phyloP scores from a whole-genome alignment of 345 rosid species.

The Bruguiera gymnorhiza region DNA sequence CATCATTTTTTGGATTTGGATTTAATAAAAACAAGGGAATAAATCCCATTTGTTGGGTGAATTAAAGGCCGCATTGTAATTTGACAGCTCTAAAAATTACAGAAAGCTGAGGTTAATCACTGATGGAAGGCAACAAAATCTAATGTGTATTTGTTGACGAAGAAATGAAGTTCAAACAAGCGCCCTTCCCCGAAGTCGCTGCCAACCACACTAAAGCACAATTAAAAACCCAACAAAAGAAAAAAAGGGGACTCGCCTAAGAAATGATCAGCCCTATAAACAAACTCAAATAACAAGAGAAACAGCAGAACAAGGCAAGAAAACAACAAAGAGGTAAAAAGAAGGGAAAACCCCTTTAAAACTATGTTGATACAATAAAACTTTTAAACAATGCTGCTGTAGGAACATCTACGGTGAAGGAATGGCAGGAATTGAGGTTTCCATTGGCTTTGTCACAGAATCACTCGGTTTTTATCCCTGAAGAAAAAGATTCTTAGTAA shows the following conservation, averaged over 20 bases:
- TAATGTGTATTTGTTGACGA: no score
- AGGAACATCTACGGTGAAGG: conserved; percentile 22
- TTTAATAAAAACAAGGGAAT: no score
- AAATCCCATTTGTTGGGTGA: no score
- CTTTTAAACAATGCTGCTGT: neutral
- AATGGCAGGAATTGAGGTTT: conserved; percentile 15
- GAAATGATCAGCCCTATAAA: neutral
- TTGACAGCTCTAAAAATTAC: no score
- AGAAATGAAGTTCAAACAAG: no score
- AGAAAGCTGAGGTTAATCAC: no score
- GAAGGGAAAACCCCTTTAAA: neutral
- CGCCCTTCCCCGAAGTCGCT: neutral
- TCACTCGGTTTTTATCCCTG: conserved; percentile 24
- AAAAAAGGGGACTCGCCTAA: neutral
- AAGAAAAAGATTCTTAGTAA: conserved; percentile 56
- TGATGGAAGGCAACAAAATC: no score
- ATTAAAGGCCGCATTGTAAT: no score
- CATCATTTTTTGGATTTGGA: no score
- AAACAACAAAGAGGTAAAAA: neutral
- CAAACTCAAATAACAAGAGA: neutral
- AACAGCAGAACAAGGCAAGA: neutral
- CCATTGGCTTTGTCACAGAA: conserved; percentile 22
- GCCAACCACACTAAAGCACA: neutral
- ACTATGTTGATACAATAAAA: no score
- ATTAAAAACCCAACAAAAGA: neutral